These are phyloP conservation scores for Botryosphaeria dothidea DNA, from an alignment of 2,329 filamentous ascomycete genomes.

Conservation along the genomic window DNA sequence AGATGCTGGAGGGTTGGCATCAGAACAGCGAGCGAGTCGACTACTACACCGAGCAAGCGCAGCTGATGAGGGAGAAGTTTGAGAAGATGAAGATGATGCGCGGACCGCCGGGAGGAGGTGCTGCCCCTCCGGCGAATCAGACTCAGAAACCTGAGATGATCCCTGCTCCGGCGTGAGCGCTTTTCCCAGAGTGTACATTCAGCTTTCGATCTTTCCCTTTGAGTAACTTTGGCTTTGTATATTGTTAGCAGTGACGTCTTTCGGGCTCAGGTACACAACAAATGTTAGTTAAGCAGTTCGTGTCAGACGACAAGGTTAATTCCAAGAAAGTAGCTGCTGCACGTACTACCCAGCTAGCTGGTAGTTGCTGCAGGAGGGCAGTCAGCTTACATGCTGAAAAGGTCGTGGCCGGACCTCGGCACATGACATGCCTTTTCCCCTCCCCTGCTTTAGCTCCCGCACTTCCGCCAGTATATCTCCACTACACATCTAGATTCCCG, in stretches of 20 bases:
- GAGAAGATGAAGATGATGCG: not conserved
- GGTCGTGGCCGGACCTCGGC: not conserved
- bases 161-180: not conserved
- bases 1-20: not conserved
- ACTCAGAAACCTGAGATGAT: not conserved
- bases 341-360: not conserved
- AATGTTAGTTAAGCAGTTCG: not conserved
- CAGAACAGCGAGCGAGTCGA: not conserved
- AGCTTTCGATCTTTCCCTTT: not conserved
- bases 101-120: too few relatives aligned
- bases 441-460: too few relatives aligned
- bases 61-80: not conserved
- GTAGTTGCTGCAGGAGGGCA: not conserved
- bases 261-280: not conserved
- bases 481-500: too few relatives aligned
- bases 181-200: not conserved
- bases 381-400: not conserved
- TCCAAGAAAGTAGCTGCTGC: not conserved
- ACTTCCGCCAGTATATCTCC: too few relatives aligned
- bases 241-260: not conserved
- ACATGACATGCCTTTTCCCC: not conserved
- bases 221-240: not conserved
- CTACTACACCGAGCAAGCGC: not conserved
- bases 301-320: not conserved
- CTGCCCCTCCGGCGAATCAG: not conserved